Evolutionary conservation across 1,284 basidiomycete genomes (phyloP), one percentile per base, ranked within the genome.

Genomic region (Agaricales sp.): DNA sequence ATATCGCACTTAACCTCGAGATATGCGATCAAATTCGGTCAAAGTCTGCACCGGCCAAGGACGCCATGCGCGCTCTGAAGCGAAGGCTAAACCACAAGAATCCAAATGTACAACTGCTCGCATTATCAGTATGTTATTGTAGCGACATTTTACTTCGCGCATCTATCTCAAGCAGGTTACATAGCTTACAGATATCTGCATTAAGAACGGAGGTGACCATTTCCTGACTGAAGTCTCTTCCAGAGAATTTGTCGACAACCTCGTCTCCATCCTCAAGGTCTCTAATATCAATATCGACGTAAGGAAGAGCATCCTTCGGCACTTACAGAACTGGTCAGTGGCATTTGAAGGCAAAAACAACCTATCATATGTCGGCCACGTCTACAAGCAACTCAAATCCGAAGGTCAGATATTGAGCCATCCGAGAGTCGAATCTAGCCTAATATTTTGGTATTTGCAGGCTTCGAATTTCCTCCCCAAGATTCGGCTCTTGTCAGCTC

Each of bases 191-290:
- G 96, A 99, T 67, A 77, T 87, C 11, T 96, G 92, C 59, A 80
- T 99, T 67, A 99, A 99, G 82, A 99, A 99, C 60, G 92, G 92
- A 8, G 96, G 96, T 0, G 92, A 97, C 57, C 81, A 83, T 50
- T 99, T 99, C 60, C 70, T 99, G 43, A 65, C 66, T 2, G 91
- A 94, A 61, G 68, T 95, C 46, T 82, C 87, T 2, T 91, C 90
- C 12, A 77, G 87, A 52, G 93, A 96, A 62, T 95, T 98, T 63
- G 86, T 95, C 67, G 94, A 98, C 64, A 91, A 92, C 57, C 75
- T 94, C 50, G 83, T 86, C 41, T 88, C 88, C 16, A 83, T 92
- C 50, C 73, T 93, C 57, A 85, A 80, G 66, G 74, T 82, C 13
- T 80, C 86, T 1, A 67, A 63, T 13, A 68, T 90, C 47, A 94